phyloP scores from a whole-genome alignment of 2,329 filamentous ascomycete species.

The Hypoxylon rubiginosum region DNA sequence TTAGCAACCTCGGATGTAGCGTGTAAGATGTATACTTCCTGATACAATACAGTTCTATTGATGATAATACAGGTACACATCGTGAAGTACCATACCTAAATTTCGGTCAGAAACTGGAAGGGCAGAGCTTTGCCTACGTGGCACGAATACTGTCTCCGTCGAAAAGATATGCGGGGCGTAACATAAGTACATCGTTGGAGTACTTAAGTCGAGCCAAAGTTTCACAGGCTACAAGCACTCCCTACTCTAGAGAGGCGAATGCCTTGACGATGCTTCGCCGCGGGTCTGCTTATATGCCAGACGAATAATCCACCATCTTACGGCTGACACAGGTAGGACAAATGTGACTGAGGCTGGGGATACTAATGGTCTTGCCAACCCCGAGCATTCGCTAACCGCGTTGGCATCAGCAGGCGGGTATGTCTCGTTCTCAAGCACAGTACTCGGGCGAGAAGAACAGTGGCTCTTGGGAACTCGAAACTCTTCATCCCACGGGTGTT shows the following conservation, averaged over 20 bases:
- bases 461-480: not conserved
- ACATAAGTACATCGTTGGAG: not conserved
- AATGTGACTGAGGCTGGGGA: not conserved
- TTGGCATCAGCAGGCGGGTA: not conserved
- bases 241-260: not conserved
- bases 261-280: not conserved
- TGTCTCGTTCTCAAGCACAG: not conserved
- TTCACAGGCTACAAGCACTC: not conserved
- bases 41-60: not conserved
- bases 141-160: constrained; percentile 1
- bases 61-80: not conserved
- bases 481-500: not conserved
- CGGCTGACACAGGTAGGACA: not conserved
- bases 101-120: not conserved
- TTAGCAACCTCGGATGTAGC: not conserved
- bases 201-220: not conserved
- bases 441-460: not conserved
- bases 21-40: not conserved
- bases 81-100: not conserved
- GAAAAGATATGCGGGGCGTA: not conserved
- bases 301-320: not conserved
- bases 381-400: not conserved
- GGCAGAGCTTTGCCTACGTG: not conserved
- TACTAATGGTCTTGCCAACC: not conserved
- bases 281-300: not conserved